phyloP scores from a whole-genome alignment of 1,284 basidiomycete genomes.

The Papiliotrema fonsecae region DNA sequence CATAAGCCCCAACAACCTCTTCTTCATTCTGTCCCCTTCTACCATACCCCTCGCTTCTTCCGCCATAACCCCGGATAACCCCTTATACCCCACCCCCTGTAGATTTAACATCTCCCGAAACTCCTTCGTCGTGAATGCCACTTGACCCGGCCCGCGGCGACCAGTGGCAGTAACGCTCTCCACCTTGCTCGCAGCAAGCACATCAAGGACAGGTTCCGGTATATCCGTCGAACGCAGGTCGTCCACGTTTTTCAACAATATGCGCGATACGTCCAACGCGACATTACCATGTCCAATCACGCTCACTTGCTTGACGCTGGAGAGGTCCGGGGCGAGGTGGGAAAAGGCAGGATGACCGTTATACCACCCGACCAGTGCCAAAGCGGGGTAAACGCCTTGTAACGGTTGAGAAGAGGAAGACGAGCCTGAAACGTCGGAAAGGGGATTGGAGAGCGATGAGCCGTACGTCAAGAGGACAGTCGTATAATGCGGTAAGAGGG shows the following conservation, averaged over 20 bases:
- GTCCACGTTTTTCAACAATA: slow-evolving; percentile 67
- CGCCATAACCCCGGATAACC: slow-evolving; percentile 37
- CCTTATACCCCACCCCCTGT: slow-evolving; percentile 54
- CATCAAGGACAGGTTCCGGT: slow-evolving; percentile 67
- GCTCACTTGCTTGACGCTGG: slow-evolving; percentile 64
- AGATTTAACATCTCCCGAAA: slow-evolving; percentile 83
- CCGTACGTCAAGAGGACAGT: slow-evolving; percentile 52
- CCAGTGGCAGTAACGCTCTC: slow-evolving; percentile 78
- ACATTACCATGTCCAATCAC: slow-evolving; percentile 96
- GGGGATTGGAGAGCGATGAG: slow-evolving; percentile 44
- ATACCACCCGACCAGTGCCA: slow-evolving; percentile 95
- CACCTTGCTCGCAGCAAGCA: slow-evolving; percentile 62
- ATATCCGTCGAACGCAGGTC: slow-evolving; percentile 72
- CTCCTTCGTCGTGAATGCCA: slow-evolving; percentile 92
- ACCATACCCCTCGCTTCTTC: slow-evolving; percentile 42
- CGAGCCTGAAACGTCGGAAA: slow-evolving; percentile 51
- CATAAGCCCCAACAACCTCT: slow-evolving; percentile 51
- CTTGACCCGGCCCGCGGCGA: slow-evolving; percentile 79
- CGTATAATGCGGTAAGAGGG: slow-evolving; percentile 50
- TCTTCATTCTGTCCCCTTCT: slow-evolving; percentile 49
- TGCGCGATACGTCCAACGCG: slow-evolving; percentile 85
- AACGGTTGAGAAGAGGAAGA: slow-evolving; percentile 53
- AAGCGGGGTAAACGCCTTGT: slow-evolving; percentile 65
- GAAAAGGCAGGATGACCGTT: slow-evolving; percentile 73
- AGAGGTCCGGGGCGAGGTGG: slow-evolving; percentile 53